Evolutionary conservation across 352 stramenopile genomes (phyloP), one percentile per base, ranked within the genome.

Genomic region (Phytophthora syringae): DNA sequence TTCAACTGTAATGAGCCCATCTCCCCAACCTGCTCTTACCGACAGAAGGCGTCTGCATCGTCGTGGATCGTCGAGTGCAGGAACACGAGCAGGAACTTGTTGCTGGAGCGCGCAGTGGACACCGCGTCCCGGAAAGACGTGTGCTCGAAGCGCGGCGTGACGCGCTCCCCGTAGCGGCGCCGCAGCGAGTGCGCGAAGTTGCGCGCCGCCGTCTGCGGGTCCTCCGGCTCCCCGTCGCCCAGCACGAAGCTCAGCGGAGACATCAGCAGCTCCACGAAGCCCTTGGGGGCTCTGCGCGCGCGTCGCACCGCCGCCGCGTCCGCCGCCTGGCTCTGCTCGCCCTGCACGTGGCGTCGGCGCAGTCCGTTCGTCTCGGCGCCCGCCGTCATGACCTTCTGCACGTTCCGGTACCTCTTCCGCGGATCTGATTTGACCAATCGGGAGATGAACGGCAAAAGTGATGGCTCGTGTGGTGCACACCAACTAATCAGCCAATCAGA

Each of bases 11-110:
- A 2, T 1, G 36, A 22, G 21, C 15, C n/a, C 13, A 32, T 32
- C 34, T 15, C 3, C 15, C 34, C 37, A 9, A 42, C 30, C 21
- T 43, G 54, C 52, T 65, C 67, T 55, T 74, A 89, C 82, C 80
- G 79, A 70, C 84, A 92, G 55, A 95, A 95, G 7, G 60, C 48
- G 52, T 89, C 72, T 21, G 86, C 80, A 37, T 94, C 82, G 45
- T 95, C 86, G 55, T 95, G 87, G 42, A 95, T 88, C 22, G 79
- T 91, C 62, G 85, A 95, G 70, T 95, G 87, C 52, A 95, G 59
- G 44, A 92, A 95, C 49, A 94, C 84, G 7, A 95, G 42, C 43
- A 95, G 59, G 45, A 95, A 95, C 72, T 95, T 95, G 65, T 80
- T 92, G 36, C 83, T 79, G 10, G 82, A 91, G 16, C 85, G 84